Conservation (phyloP, 176 grass and related monocot genomes). For the Avena atlantica region DNA sequence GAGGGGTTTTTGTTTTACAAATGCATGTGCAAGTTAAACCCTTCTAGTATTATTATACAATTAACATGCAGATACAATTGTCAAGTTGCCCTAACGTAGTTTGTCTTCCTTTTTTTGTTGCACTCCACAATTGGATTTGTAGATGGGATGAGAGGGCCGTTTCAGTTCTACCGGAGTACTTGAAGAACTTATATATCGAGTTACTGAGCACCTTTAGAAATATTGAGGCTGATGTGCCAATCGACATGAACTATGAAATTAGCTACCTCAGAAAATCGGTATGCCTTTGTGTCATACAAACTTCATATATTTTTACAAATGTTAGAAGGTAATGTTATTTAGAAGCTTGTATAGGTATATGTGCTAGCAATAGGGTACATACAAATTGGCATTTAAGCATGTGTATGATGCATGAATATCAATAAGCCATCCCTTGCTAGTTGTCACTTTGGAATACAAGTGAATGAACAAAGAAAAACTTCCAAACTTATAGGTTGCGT, state of each 20-base stretch:
- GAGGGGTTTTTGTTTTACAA: not conserved
- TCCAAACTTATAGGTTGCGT: no score
- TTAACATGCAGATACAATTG: not conserved
- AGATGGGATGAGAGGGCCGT: constrained; percentile 32
- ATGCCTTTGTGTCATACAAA: not conserved
- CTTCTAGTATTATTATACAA: not conserved
- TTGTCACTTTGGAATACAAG: no score
- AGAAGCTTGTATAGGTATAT: no score
- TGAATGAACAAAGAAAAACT: no score
- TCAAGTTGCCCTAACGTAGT: not conserved
- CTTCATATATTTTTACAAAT: no score
- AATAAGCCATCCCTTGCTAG: no score
- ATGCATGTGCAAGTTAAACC: not conserved
- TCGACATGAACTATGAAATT: not conserved
- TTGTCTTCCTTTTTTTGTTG: not conserved
- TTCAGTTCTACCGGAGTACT: not conserved
- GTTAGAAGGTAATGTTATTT: no score
- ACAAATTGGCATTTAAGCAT: no score
- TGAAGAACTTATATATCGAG: not conserved
- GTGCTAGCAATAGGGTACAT: no score
- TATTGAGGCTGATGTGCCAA: constrained; percentile 34
- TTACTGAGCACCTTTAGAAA: not conserved
- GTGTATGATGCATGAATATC: no score
- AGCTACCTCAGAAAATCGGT: not conserved
- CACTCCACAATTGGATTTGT: not conserved